Conservation (phyloP, 768 basidiomycete species). For the Tephrocybe rancida region DNA sequence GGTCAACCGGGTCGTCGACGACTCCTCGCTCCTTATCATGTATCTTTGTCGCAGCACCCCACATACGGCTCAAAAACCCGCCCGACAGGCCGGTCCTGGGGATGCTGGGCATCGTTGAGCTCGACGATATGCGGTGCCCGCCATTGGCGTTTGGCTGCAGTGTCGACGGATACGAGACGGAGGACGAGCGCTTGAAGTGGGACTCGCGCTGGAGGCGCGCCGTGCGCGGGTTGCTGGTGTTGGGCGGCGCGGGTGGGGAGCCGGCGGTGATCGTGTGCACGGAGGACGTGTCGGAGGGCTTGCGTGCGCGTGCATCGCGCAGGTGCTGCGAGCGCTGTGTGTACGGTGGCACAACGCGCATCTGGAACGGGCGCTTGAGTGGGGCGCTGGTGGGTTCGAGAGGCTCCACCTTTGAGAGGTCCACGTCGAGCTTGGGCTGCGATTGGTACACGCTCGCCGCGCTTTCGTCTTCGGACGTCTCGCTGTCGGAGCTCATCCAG, state of each 20-base stretch:
- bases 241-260: conserved; percentile 24
- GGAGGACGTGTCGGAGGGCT: conserved; percentile 54
- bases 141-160: background rate
- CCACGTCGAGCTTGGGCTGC: conserved; percentile 26
- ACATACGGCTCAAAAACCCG: conserved; percentile 73
- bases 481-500: conserved; percentile 56
- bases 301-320: conserved; percentile 35
- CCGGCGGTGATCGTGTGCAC: conserved; percentile 46
- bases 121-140: conserved; percentile 25
- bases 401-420: conserved; percentile 17
- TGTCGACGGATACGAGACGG: conserved; percentile 16
- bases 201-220: conserved; percentile 11
- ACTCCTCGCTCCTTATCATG: conserved; percentile 25
- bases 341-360: conserved; percentile 49
- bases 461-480: conserved; percentile 39
- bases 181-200: conserved; percentile 26
- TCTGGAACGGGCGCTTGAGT: conserved; percentile 45
- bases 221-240: conserved; percentile 10
- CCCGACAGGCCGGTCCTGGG: conserved; percentile 35
- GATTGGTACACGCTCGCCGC: conserved; percentile 35
- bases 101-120: conserved; percentile 41
- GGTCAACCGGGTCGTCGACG: conserved; percentile 10
- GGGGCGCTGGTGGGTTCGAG: conserved; percentile 19
- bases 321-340: conserved; percentile 34
- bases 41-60: conserved; percentile 55